Evolutionary conservation across 441 rosid genomes (phyloP).

Genomic region (Cnidoscolus chayamansa): DNA sequence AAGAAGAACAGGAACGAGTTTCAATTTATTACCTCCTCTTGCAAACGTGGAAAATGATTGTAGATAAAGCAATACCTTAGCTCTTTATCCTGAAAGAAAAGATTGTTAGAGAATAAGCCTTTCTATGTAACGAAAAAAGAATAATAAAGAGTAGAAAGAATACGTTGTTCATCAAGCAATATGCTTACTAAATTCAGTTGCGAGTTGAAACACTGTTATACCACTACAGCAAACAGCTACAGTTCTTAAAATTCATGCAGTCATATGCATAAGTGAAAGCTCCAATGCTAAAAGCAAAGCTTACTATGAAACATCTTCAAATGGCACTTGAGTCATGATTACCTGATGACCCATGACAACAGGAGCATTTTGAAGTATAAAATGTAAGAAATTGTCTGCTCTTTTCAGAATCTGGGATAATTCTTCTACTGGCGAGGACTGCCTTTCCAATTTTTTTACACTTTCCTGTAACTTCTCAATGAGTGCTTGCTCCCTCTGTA

Average conservation of each 20-base stretch:
- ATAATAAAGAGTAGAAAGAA: no score
- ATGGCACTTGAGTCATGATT: background rate
- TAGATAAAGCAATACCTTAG: conserved; percentile 85
- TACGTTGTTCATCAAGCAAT: no score
- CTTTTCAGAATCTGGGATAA: conserved; percentile 75
- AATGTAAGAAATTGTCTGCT: conserved; percentile 94
- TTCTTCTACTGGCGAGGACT: conserved; percentile 82
- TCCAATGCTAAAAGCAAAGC: no score
- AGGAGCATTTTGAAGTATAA: conserved; percentile 91
- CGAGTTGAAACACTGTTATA: no score
- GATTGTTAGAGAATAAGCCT: conserved; percentile 5
- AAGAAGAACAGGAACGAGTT: conserved; percentile 21
- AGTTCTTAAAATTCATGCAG: no score
- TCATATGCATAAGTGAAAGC: no score
- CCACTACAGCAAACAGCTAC: no score
- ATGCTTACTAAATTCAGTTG: no score
- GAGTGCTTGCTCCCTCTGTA: conserved; percentile 67
- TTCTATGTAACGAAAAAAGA: background rate
- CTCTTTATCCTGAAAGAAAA: conserved; percentile 73
- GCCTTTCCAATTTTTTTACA: conserved; percentile 63
- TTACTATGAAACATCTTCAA: no score
- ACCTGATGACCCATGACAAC: conserved; percentile 97
- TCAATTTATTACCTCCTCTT: conserved; percentile 62
- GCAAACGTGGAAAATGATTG: conserved; percentile 78
- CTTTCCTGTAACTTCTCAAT: conserved; percentile 72